These are phyloP conservation scores for Podila epicladia DNA, from an alignment of 192 early-diverging fungal species.

Conservation along the genomic window DNA sequence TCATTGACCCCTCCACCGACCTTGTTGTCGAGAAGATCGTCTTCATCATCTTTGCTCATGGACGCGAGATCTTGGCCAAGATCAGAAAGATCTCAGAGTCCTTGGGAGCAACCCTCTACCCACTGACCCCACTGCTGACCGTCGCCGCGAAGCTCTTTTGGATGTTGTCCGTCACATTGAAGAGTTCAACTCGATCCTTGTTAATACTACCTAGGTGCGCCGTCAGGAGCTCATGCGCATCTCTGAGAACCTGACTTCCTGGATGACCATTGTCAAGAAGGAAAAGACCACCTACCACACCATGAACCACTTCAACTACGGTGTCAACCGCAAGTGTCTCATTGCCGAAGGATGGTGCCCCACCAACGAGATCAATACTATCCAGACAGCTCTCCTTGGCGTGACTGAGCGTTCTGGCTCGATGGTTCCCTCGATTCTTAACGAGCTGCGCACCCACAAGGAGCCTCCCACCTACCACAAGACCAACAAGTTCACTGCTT, in stretches of 20 bases:
- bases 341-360: constrained; percentile 99
- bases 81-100: constrained; percentile 95
- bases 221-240: constrained; percentile 85
- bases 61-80: constrained; percentile 87
- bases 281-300: constrained; percentile 98
- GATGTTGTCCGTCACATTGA: constrained; percentile 89
- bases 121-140: constrained; percentile 84
- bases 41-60: constrained; percentile 99
- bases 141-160: constrained; percentile 82
- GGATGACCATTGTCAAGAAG: constrained; percentile 93
- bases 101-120: constrained; percentile 94
- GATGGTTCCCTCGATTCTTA: constrained; percentile 87
- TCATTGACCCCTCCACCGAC: constrained; percentile 91
- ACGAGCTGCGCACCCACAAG: constrained; percentile 85
- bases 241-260: constrained; percentile 86
- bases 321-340: constrained; percentile 89
- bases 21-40: constrained; percentile 94
- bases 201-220: constrained; percentile 86
- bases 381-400: constrained; percentile 85
- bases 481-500: constrained; percentile 96
- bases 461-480: constrained; percentile 95
- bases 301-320: constrained; percentile 97
- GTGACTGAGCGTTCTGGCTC: constrained; percentile 80
- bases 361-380: constrained; percentile 79
- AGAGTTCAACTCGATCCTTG: constrained; percentile 86